Base-by-base conservation (phyloP, 768 basidiomycete species). In the Mycena venus region DNA sequence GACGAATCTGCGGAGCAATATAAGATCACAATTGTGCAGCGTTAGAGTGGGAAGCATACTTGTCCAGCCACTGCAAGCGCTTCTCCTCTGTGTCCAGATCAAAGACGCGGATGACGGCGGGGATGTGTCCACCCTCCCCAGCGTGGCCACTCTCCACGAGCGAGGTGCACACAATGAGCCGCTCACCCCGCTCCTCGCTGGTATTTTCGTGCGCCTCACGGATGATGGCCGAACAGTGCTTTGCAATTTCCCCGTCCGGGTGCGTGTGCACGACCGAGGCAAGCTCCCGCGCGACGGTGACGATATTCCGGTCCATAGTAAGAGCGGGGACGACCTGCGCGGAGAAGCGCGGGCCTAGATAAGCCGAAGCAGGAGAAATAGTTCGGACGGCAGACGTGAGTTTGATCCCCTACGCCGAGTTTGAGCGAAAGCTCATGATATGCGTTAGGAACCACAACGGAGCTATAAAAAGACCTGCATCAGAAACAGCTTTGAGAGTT, bases 321-420 rank as follows among this genome's bases (percentile, higher is more conserved):
- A 91, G 83, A 12, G 76, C 83, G 7, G 90, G 90, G 31, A 90
- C 87, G 31, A 91, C 87, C 51, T 88, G 82, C 2, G 85, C 79
- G 3, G 90, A 90, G 79, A 91, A 91, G 23, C 89, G 86, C 3
- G 90, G 90, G 1, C 90, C 90, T 15, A 91, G 79, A 76, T 88
- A 90, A 2, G 89, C 90, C 7, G 89, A 89, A 55, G 88, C 87
- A 2, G 90, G 90, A n/a, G 90, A 90, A 53, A 91, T 90, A 2
- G 90, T 90, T 70, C 91, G 88, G 19, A 91, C 84, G 9, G 90
- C 90, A 15, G 89, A 90, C 4, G 91, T 91, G 47, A 91, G 84
- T 72, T 89, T 90, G 75, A 91, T 85, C 19, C 90, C n/a, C 90
- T 60, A 91, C 85, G 8, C 85, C 87, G 2, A 91, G 84, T 74